Base-by-base conservation (phyloP, 345 rosid species). In the Boechera divaricarpa region DNA sequence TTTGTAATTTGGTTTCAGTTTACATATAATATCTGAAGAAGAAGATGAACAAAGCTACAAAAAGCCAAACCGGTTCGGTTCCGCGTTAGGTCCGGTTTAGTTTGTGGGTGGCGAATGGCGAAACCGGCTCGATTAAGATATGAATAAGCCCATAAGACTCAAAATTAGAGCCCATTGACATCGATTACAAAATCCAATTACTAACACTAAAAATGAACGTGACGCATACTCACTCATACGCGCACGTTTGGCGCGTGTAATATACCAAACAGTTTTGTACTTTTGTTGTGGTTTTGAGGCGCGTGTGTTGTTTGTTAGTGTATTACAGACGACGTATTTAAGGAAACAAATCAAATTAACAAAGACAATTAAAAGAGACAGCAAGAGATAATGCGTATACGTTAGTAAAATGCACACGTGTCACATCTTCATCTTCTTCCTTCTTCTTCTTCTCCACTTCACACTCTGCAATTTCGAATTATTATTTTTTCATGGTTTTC, bases 341-440 rank as follows among this genome's bases (percentile, higher is more conserved):
- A 47, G 45, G 13, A 8, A n/a, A 58, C 1, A n/a, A 33, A 58
- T 58, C 28, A 18, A 7, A 36, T 2, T 36, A 36, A 36, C 2
- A 65, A 55, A 21, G 24, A 21, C 24, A 21, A 21, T 21, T 21
- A 21, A 21, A 2, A 66, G 31, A 15, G 51, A 75, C 54, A 75
- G 0, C 52, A 74, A 29, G 13, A 64, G 77, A 71, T 71, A 77
- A 71, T 77, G 81, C 7, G 54, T 71, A 57, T 64, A 71, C 81
- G 81, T 65, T 65, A 71, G 55, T 57, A 38, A 77, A 71, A 38
- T 64, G 72, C 15, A 64, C 76, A 77, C 72, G 76, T 77, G 76
- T 77, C 80, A 71, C 67, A 6, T 55, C 15, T 10, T 38, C 52
- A 2, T 39, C 44, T 10, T 58, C 72, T 52, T 24, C 49, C 49